Conservation (phyloP, 305 asterid genomes). For the Solanum hybrid region DNA sequence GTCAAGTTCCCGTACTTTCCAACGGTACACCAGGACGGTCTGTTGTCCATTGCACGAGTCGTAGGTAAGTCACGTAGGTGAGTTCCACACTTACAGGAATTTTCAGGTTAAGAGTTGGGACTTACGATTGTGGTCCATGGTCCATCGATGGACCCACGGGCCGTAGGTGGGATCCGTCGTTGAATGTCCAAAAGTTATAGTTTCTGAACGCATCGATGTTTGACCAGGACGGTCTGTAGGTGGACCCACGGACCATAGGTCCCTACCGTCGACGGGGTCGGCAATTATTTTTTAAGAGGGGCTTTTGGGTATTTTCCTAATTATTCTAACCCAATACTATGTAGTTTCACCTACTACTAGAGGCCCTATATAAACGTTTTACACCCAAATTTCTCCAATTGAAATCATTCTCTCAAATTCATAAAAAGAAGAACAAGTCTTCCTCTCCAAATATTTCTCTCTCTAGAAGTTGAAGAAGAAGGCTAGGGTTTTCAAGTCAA, state of each 20-base stretch:
- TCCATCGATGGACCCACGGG: neutral
- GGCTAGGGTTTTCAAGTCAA: neutral
- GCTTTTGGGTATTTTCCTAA: neutral
- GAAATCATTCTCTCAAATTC: neutral
- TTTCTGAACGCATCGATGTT: neutral
- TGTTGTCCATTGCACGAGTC: neutral
- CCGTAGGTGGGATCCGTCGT: neutral
- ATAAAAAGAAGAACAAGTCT: neutral
- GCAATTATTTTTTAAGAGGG: neutral
- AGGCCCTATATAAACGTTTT: neutral
- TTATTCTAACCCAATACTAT: neutral
- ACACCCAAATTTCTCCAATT: neutral
- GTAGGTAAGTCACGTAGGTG: neutral
- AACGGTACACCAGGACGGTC: neutral
- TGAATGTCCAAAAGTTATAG: neutral
- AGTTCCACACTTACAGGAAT: neutral
- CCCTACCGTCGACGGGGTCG: neutral
- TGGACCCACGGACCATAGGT: neutral
- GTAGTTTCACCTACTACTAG: neutral
- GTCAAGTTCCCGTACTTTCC: neutral
- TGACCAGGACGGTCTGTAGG: neutral
- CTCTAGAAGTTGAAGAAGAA: neutral
- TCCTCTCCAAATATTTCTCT: neutral
- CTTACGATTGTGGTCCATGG: neutral
- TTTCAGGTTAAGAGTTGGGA: neutral